Base-by-base conservation (phyloP, 305 asterid genomes). In the Fraxinus platypoda region DNA sequence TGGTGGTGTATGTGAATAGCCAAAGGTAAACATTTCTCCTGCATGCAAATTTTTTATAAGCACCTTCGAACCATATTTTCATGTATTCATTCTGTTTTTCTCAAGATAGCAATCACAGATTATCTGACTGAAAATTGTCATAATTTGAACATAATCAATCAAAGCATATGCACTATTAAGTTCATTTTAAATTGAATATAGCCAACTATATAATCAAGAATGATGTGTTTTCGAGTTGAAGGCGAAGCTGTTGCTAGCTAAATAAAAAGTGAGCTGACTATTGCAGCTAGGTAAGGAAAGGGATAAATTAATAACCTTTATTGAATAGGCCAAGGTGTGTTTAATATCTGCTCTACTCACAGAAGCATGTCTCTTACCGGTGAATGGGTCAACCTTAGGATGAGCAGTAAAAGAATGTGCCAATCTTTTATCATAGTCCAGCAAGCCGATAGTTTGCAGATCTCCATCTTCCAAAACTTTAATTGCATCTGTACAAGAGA, bases 21-120 rank as follows among this genome's bases (percentile, higher is more conserved):
- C 99, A 78, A 95, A 95, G 86, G 97, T 89, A 86, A 96, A 96
- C 98, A 93, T 92, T 88, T 94, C 98, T 68, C 98, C 98, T 96
- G 95, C 87, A 85, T 43, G 81, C 46, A 83, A 87, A 82, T 64
- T 73, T 78, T 84, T 46, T 17, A 80, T 83, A 79, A 80, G 86
- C 78, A 78, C 54, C 66, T 17, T 21, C 2, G n/a, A 62, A 35
- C 43, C 72, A 43, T 26, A 15, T 7, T 68, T 79, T 17, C 43
- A 49, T 34, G 74, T 64, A 37, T 41, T 21, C 25, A 4, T n/a
- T 77, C 17, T 17, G 38, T 74, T 25, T 41, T 31, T 41, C 74
- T 82, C 73, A 66, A 43, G 35, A 77, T 17, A 78, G 76, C 13
- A 78, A 74, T 5, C 57, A n/a, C 33, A 62, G 71, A 62, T 62